phyloP scores from a whole-genome alignment of 805 yeast species.

The Cyberlindnera saturnus region DNA sequence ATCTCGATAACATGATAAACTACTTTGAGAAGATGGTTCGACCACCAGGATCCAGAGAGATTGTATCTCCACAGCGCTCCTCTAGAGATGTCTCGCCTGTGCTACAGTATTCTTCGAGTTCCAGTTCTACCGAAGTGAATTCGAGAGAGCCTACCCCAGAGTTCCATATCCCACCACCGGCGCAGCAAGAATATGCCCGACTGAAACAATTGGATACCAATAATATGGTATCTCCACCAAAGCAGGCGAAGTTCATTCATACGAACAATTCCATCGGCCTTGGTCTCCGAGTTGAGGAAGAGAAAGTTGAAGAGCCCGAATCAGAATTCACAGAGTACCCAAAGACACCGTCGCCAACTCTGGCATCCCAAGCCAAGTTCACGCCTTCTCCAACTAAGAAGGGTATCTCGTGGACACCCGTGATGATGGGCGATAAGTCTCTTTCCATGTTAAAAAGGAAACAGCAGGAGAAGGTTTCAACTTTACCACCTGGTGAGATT shows the following conservation, averaged over 20 bases:
- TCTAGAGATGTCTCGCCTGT: constrained; percentile 8
- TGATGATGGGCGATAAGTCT: constrained; percentile 13
- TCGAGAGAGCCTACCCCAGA: constrained; percentile 6
- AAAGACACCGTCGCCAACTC: constrained; percentile 40
- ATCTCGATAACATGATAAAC: constrained; percentile 15
- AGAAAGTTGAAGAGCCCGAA: constrained; percentile 23
- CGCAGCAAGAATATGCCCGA: constrained; percentile 7
- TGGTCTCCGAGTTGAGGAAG: constrained; percentile 4
- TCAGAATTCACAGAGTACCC: constrained; percentile 29
- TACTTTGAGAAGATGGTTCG: constrained; percentile 13
- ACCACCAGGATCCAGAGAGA: not conserved
- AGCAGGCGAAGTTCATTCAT: constrained; percentile 9
- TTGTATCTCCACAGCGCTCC: constrained; percentile 5
- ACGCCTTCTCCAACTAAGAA: constrained; percentile 11
- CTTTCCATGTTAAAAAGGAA: constrained; percentile 14
- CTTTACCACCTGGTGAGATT: constrained; percentile 83
- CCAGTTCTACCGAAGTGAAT: not conserved
- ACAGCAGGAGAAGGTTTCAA: constrained; percentile 36
- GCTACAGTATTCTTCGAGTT: not conserved
- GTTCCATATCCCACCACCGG: not conserved
- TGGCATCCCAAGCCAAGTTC: constrained; percentile 30
- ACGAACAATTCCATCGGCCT: constrained; percentile 10
- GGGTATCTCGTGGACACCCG: constrained; percentile 21
- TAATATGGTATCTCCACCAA: constrained; percentile 6
- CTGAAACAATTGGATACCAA: not conserved